Percentiles rank a stretch among this genome's conserved stretches.
These are phyloP conservation scores for Sclerotinia borealis DNA, from an alignment of 2,329 filamentous ascomycete species.

Conservation along the genomic window DNA sequence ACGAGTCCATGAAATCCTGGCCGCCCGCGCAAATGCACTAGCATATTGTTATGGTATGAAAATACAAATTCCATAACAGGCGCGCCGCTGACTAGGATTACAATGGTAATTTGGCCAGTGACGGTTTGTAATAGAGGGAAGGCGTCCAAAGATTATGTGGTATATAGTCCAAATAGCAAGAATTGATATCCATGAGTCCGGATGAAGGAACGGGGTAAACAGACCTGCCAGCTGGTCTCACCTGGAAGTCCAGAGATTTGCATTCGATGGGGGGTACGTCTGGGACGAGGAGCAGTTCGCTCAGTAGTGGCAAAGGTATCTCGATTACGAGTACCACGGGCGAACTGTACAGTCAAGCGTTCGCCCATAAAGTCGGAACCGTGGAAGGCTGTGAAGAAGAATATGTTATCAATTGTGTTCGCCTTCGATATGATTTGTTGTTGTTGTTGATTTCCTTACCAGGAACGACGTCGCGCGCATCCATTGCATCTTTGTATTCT, in stretches of 20 bases:
- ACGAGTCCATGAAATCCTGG: slow-evolving; percentile 27
- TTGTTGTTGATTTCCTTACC: slow-evolving; percentile 51
- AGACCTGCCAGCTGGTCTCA: slow-evolving; percentile 99
- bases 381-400: slow-evolving; percentile 52
- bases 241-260: slow-evolving; percentile 92
- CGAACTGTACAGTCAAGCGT: slow-evolving; percentile 96
- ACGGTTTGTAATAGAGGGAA: slow-evolving; percentile 25
- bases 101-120: slow-evolving; percentile 25
- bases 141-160: slow-evolving; percentile 31
- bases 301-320: slow-evolving; percentile 57
- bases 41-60: slow-evolving; percentile 28
- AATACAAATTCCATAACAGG: slow-evolving; percentile 21
- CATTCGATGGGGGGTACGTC: slow-evolving; percentile 94
- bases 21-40: slow-evolving; percentile 34
- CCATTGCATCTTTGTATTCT: slow-evolving; percentile 97
- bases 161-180: slow-evolving; percentile 34
- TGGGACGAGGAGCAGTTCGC: slow-evolving; percentile 69
- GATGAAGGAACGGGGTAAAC: slow-evolving; percentile 58
- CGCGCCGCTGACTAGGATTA: slow-evolving; percentile 30
- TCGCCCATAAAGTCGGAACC: slow-evolving; percentile 98
- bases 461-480: slow-evolving; percentile 96
- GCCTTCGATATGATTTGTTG: slow-evolving; percentile 15
- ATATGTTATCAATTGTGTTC: slow-evolving; percentile 13
- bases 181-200: slow-evolving; percentile 35
- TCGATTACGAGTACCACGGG: slow-evolving; percentile 72